Base-by-base conservation (phyloP, 495 filamentous ascomycete genomes). In the Aspergillus cristatus region DNA sequence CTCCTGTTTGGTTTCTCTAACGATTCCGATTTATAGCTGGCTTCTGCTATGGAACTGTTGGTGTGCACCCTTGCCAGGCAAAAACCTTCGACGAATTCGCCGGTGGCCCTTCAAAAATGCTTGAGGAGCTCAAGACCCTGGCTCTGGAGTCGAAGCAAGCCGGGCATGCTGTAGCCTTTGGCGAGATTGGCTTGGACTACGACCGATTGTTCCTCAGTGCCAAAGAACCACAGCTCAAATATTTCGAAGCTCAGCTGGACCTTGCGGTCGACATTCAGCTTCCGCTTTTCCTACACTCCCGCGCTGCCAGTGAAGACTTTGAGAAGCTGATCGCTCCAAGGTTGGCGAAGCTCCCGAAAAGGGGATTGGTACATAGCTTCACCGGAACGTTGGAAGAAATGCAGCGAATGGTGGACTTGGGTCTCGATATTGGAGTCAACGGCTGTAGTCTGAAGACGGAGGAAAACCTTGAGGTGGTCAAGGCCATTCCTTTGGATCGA, bases 101-200 rank as follows among this genome's bases (percentile, higher is more conserved):
- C 14, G 62, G 56, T 31, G 78, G 67, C 35, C 70, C 72, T 42
- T 61, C 56, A 34, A 71, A 64, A 59, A 51, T 82, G 54, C 68
- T 90, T 17, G 35, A 68, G 2, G 70, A 79, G 35, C 70, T 96
- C 8, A 60, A 67, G 25, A 54, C 60, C 6, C 65, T 95, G 17
- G 76, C 72, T 7, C 46, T 55, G 4, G 54, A 58, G 22, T 65
- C 62, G 6, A 68, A 57, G 48, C 48, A 57, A 32, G 50, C 58
- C 18, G 76, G 70, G 31, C 70, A 70, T 18, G 68, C 71, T 14
- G 80, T 85, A 10, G 93, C 91, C 14, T 94, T 96, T 54, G 91
- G 91, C 29, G 91, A 98, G 54, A 86, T 98, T 39, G 91, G 91
- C 7, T 76, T 98, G 1, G 91, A 98, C 61, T 98, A 97, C 54